These are phyloP conservation scores for Lineolata rhizophorae DNA, from an alignment of 495 filamentous ascomycete genomes.

Conservation along the genomic window DNA sequence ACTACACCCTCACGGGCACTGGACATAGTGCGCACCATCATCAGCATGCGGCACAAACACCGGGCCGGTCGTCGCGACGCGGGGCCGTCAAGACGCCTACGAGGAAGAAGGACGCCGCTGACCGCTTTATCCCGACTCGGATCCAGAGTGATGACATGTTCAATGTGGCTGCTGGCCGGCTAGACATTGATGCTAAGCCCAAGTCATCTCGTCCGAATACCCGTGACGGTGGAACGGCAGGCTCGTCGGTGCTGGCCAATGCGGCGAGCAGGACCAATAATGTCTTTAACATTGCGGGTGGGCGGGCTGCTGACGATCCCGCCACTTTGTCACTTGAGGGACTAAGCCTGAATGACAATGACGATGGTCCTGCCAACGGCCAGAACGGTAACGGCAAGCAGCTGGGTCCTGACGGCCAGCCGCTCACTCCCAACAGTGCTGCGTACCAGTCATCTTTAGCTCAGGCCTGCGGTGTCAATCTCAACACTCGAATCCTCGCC, in stretches of 20 bases:
- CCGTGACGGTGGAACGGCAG: constrained; percentile 28
- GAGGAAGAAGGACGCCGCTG: constrained; percentile 61
- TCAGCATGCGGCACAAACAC: too few species aligned
- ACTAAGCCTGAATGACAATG: constrained; percentile 39
- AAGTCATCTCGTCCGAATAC: too few species aligned
- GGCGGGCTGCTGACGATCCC: constrained; percentile 37
- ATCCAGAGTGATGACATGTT: constrained; percentile 70
- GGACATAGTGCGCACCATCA: too few species aligned
- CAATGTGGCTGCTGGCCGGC: constrained; percentile 61
- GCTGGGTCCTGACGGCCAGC: too few species aligned
- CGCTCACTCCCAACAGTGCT: constrained; percentile 55
- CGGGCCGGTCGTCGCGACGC: constrained; percentile 41
- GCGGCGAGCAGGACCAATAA: constrained; percentile 36
- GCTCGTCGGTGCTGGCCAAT: constrained; percentile 43
- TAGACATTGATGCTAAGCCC: too few species aligned
- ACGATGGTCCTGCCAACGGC: constrained; percentile 57
- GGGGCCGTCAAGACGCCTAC: too few species aligned
- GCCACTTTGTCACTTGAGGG: constrained; percentile 57
- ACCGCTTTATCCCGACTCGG: constrained; percentile 92
- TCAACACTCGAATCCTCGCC: constrained; percentile 89
- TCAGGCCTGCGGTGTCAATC: constrained; percentile 72
- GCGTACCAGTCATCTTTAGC: constrained; percentile 89
- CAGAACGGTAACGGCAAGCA: too few species aligned
- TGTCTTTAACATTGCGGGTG: constrained; percentile 32
- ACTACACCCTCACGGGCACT: constrained; percentile 77